Evolutionary conservation across 805 yeast species (phyloP).

Genomic region (Brettanomyces bruxellensis): DNA sequence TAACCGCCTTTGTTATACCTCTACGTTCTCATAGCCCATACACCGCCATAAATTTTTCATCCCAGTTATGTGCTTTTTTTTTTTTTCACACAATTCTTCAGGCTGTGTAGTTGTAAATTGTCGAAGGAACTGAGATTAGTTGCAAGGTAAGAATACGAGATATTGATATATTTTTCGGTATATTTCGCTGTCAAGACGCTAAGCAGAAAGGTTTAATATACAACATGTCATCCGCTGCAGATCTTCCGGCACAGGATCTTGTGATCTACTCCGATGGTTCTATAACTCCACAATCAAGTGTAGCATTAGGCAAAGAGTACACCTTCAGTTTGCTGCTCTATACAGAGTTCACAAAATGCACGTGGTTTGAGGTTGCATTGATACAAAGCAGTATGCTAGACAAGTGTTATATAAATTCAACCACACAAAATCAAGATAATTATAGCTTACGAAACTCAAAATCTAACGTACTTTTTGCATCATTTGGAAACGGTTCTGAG

Average conservation of each 20-base stretch:
- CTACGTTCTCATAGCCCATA: too few species aligned
- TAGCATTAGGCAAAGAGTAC: neutral
- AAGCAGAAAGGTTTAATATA: neutral
- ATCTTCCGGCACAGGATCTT: slow-evolving; percentile 1
- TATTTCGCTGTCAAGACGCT: too few species aligned
- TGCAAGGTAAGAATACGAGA: too few species aligned
- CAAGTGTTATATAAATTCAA: slow-evolving; percentile 32
- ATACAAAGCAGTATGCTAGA: slow-evolving; percentile 44
- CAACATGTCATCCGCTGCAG: slow-evolving; percentile 1
- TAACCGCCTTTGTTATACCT: too few species aligned
- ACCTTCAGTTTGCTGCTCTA: slow-evolving; percentile 30
- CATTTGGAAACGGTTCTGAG: slow-evolving; percentile 18
- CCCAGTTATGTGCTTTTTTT: too few species aligned
- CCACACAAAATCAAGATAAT: slow-evolving; percentile 15
- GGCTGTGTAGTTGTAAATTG: too few species aligned
- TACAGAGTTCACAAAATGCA: slow-evolving; percentile 46
- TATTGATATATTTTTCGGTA: too few species aligned
- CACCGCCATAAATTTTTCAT: too few species aligned
- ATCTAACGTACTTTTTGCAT: slow-evolving; percentile 29
- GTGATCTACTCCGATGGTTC: neutral
- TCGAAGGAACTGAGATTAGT: too few species aligned
- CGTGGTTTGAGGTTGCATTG: slow-evolving; percentile 52
- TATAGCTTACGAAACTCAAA: slow-evolving; percentile 10
- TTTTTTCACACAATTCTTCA: too few species aligned
- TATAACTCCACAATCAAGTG: neutral